Evolutionary conservation across 2,329 filamentous ascomycete genomes (phyloP), one percentile per base, ranked within the genome.

Genomic region (Aspergillus awamori): DNA sequence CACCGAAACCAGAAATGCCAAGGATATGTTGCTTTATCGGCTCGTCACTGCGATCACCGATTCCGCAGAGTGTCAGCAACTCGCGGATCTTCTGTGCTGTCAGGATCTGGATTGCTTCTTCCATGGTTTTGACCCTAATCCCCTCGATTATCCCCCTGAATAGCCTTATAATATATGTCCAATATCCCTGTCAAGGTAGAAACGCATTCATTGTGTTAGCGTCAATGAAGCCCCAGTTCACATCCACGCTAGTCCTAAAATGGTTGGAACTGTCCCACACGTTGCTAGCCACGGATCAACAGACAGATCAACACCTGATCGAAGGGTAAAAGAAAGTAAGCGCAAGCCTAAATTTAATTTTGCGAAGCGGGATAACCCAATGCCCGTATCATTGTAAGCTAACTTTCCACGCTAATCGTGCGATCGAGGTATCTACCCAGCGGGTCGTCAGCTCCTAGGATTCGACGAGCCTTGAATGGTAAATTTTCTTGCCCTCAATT

Each of bases 1-100:
- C 39, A 43, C 39, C 17, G 11, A 53, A 53, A 26, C 36, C 28
- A n/a, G 28, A 53, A n/a, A 53, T 53, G 49, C 20, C 22, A 26
- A 26, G 22, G 28, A 53, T 53, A 30, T 53, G 15, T 30, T 53
- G 26, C 49, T 53, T 53, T 15, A 53, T 53, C 15, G 49, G 49
- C 49, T 53, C 17, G 28, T 53, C 28, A 33, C 49, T 53, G 17
- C 28, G 49, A 33, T 53, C 28, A 30, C 26, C 26, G 6, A 53
- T 53, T 53, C 49, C 26, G 28, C 26, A 53, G 28, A 53, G 22
- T 26, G 15, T 30, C 49, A 53, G 49, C 15, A 53, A 53, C 28
- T 53, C 26, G 49, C 28, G 49, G 26, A 53, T 53, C 28, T 53
- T 53, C 26, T 53, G 49, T 26, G 49, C 28, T n/a, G 26, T 33